Conservation (phyloP, 306 rosid genomes). For the Begonia loranthoides region DNA sequence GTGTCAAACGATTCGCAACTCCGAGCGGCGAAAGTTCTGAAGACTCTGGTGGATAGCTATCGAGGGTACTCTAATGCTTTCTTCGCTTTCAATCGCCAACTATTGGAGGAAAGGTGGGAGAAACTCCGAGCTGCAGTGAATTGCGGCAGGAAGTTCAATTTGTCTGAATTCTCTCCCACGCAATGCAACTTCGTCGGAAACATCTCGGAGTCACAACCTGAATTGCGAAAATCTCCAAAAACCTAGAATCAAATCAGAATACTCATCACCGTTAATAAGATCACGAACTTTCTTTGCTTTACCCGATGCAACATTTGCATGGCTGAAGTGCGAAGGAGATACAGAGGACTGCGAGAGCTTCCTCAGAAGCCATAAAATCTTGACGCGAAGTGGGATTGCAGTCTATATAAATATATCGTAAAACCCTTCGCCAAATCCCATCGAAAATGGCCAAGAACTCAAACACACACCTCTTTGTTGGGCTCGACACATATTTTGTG, state of each 20-base stretch:
- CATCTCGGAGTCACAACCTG: conserved; percentile 43
- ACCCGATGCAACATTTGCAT: conserved; percentile 25
- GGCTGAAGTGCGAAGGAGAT: conserved; percentile 22
- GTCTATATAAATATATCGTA: neutral
- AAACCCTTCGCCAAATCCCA: no score
- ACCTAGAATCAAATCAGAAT: neutral
- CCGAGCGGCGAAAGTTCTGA: conserved; percentile 66
- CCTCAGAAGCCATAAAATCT: conserved; percentile 12
- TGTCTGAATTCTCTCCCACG: conserved; percentile 33
- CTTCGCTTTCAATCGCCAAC: conserved; percentile 29
- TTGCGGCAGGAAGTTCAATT: conserved; percentile 24
- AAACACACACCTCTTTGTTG: conserved; percentile 10
- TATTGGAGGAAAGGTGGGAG: conserved; percentile 59
- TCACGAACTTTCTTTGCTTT: neutral
- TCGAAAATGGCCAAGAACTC: neutral
- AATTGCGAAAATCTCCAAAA: conserved; percentile 16
- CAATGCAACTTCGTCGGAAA: conserved; percentile 39
- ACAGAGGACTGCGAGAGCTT: conserved; percentile 24
- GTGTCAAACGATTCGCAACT: conserved; percentile 88
- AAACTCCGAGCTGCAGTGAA: conserved; percentile 37
- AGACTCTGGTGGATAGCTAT: conserved; percentile 29
- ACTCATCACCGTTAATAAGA: no score
- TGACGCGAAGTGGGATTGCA: conserved; percentile 26
- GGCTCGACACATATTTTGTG: no score
- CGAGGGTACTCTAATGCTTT: conserved; percentile 24